Evolutionary conservation across 2,329 filamentous ascomycete species (phyloP).

Genomic region (Thelonectria discophora): DNA sequence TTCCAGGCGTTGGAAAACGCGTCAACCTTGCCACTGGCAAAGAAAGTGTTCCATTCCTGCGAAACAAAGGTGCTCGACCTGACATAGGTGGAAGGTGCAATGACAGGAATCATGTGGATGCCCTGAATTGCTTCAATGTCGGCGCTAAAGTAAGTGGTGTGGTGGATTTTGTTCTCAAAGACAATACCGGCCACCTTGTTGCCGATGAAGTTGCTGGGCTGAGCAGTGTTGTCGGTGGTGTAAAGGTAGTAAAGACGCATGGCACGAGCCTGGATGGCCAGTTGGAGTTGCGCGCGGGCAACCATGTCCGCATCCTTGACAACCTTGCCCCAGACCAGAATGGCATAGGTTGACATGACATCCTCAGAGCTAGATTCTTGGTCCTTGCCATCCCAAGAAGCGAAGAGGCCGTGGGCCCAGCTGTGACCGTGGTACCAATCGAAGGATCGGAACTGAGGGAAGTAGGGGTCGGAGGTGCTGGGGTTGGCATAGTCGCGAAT

Average conservation of each 20-base stretch:
- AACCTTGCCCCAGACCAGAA: constrained; percentile 93
- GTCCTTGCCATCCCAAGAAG: constrained; percentile 77
- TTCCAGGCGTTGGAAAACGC: constrained; percentile 80
- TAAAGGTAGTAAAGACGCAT: constrained; percentile 87
- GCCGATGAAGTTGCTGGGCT: constrained; percentile 79
- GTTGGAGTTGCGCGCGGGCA: constrained; percentile 83
- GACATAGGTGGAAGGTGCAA: constrained; percentile 73
- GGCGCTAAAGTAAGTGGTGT: constrained; percentile 87
- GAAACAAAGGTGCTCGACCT: constrained; percentile 75
- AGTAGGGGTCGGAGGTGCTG: constrained; percentile 72
- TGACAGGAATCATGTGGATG: constrained; percentile 84
- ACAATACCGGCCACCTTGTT: constrained; percentile 80
- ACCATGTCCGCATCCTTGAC: constrained; percentile 82
- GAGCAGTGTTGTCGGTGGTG: constrained; percentile 69
- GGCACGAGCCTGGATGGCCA: constrained; percentile 78
- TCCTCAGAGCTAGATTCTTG: constrained; percentile 93
- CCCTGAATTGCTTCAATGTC: constrained; percentile 77
- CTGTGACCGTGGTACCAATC: constrained; percentile 97
- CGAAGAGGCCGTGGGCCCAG: constrained; percentile 85
- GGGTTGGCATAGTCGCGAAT: constrained; percentile 87
- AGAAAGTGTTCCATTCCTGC: constrained; percentile 86
- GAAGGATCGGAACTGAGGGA: constrained; percentile 84
- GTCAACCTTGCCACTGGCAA: constrained; percentile 72
- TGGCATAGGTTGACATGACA: constrained; percentile 82
- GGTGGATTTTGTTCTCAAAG: constrained; percentile 96